Conservation (phyloP, 1,284 basidiomycete species). For the Cutaneotrichosporon spelunceum region DNA sequence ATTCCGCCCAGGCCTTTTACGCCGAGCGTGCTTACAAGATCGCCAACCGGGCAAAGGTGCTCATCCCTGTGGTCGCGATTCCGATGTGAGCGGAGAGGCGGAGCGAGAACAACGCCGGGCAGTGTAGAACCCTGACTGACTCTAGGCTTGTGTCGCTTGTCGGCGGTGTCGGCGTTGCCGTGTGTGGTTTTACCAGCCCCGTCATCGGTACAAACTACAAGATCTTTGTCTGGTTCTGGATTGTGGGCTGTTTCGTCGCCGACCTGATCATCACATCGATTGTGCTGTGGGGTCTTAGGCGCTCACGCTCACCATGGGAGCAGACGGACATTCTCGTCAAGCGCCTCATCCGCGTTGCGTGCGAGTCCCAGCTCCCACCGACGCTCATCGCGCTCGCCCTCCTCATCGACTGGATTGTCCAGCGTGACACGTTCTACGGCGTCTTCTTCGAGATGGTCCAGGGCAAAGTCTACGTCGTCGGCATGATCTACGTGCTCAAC, state of each 20-base stretch:
- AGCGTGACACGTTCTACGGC: constrained; percentile 22
- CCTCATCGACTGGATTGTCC: constrained; percentile 29
- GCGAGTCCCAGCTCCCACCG: constrained; percentile 35
- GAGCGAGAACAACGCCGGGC: background rate
- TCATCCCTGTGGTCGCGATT: constrained; percentile 6
- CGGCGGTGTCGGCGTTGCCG: constrained; percentile 14
- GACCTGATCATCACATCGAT: constrained; percentile 20
- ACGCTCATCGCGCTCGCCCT: constrained; percentile 26
- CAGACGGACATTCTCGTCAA: constrained; percentile 30
- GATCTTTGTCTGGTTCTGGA: constrained; percentile 19
- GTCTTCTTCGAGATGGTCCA: constrained; percentile 33
- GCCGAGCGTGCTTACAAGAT: constrained; percentile 25
- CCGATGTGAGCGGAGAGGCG: constrained; percentile 7
- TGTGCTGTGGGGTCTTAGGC: constrained; percentile 28
- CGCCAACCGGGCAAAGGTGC: constrained; percentile 10
- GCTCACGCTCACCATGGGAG: constrained; percentile 32
- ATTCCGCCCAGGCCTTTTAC: constrained; percentile 18
- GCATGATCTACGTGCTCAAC: constrained; percentile 32
- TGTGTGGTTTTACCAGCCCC: constrained; percentile 2
- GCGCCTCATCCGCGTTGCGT: constrained; percentile 23
- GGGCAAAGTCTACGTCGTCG: constrained; percentile 32
- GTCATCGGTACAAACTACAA: background rate
- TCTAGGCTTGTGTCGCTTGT: constrained; percentile 10
- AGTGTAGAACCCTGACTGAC: background rate
- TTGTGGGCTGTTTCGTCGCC: constrained; percentile 10